Percentiles rank a stretch among this genome's conserved stretches.
These are phyloP conservation scores for Vigna radiata DNA, from an alignment of 306 rosid genomes.

Conservation along the genomic window DNA sequence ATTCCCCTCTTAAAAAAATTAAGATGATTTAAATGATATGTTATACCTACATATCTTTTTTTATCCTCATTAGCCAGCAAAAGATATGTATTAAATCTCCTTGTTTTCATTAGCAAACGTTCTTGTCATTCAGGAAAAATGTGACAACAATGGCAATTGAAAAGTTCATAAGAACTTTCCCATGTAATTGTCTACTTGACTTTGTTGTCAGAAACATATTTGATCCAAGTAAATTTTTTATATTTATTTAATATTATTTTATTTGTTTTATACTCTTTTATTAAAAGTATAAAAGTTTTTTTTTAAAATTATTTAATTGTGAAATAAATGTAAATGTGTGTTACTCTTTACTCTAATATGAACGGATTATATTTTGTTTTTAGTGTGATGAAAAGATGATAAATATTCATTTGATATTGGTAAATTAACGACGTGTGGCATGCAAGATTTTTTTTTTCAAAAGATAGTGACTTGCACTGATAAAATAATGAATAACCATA, in stretches of 20 bases:
- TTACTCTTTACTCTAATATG: neutral
- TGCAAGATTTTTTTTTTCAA: neutral
- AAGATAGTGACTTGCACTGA: neutral
- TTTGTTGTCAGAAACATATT: neutral
- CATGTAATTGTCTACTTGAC: neutral
- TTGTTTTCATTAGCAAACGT: conserved; percentile 78
- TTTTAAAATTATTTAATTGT: too few species aligned
- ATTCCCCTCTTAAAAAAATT: too few species aligned
- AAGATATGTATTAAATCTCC: conserved; percentile 50
- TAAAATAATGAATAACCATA: too few species aligned
- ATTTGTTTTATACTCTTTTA: too few species aligned
- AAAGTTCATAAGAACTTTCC: conserved; percentile 17
- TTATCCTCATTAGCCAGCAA: too few species aligned
- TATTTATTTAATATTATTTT: too few species aligned
- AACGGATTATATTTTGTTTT: neutral
- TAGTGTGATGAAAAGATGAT: conserved; percentile 12
- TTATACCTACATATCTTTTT: too few species aligned
- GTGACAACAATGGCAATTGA: neutral
- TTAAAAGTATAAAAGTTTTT: too few species aligned
- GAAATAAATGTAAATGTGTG: too few species aligned
- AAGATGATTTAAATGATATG: too few species aligned
- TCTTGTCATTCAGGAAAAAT: conserved; percentile 54
- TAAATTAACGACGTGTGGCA: neutral
- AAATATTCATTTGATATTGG: conserved; percentile 5
- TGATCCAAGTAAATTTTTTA: neutral